A percentile compares a stretch with the other conserved stretches of the same genome.
These are phyloP conservation scores for Coniochaeta sp. DNA, from an alignment of 2,329 filamentous ascomycete species.

Conservation along the genomic window DNA sequence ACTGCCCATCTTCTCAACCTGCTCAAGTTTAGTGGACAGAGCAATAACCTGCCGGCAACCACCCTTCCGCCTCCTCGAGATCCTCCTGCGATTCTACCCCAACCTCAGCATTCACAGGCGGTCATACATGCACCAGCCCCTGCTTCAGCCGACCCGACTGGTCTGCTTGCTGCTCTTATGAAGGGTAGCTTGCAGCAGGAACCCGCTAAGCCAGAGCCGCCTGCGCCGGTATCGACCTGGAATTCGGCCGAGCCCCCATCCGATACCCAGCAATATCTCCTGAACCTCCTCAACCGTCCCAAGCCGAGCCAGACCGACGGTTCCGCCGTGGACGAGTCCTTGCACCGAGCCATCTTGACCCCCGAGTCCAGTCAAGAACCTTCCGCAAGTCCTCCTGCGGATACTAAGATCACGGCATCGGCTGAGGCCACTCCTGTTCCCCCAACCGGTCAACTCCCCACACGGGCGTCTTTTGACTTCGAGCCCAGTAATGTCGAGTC, in stretches of 20 bases:
- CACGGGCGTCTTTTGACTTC: conserved; percentile 20
- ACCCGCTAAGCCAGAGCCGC: conserved; percentile 26
- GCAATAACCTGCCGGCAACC: conserved; percentile 10
- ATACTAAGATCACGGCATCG: not conserved
- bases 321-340: conserved; percentile 26
- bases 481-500: conserved; percentile 15
- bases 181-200: conserved; percentile 46
- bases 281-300: conserved; percentile 76
- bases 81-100: conserved; percentile 10
- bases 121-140: conserved; percentile 51
- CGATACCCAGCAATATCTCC: conserved; percentile 77
- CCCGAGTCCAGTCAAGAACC: conserved; percentile 22
- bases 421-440: conserved; percentile 12
- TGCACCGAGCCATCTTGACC: conserved; percentile 35
- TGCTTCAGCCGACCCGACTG: conserved; percentile 46
- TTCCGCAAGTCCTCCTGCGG: conserved; percentile 23
- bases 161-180: conserved; percentile 54
- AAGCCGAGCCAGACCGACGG: conserved; percentile 56
- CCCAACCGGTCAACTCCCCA: conserved; percentile 8
- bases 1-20: conserved; percentile 52
- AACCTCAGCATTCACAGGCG: conserved; percentile 18
- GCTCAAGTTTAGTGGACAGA: conserved; percentile 49
- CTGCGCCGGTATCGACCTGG: conserved; percentile 26
- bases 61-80: conserved; percentile 16
- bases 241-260: conserved; percentile 45